Evolutionary conservation across 148 eudicot genomes (phyloP).

Genomic region (Simmondsia chinensis): DNA sequence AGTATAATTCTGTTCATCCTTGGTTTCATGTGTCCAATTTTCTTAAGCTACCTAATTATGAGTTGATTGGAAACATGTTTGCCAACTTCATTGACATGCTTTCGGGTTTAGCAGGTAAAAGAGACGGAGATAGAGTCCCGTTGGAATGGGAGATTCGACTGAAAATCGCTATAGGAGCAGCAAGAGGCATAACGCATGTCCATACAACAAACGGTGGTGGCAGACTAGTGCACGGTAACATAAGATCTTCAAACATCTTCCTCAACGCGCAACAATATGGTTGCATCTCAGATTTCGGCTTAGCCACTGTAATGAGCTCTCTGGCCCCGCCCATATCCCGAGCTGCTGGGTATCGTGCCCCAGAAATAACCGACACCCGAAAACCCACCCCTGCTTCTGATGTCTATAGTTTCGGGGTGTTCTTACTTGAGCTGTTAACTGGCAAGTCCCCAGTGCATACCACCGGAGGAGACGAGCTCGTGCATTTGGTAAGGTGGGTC

Average conservation of each 20-base stretch:
- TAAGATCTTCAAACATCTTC: slow-evolving; percentile 76
- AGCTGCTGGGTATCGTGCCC: slow-evolving; percentile 83
- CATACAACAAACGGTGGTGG: slow-evolving; percentile 52
- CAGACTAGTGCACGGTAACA: slow-evolving; percentile 76
- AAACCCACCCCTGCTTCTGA: slow-evolving; percentile 71
- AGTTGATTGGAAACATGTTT: too few relatives aligned
- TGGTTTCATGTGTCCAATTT: background rate
- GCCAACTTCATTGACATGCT: background rate
- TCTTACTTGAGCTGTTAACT: slow-evolving; percentile 71
- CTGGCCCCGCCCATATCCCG: slow-evolving; percentile 67
- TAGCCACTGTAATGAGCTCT: slow-evolving; percentile 59
- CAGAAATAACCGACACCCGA: slow-evolving; percentile 71
- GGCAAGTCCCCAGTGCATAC: slow-evolving; percentile 70
- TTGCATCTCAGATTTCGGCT: slow-evolving; percentile 62
- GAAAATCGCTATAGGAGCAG: slow-evolving; percentile 64
- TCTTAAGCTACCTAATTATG: too few relatives aligned
- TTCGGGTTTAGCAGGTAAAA: slow-evolving; percentile 35
- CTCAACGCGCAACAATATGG: slow-evolving; percentile 54
- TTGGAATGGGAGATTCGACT: slow-evolving; percentile 77
- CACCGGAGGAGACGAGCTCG: slow-evolving; percentile 44
- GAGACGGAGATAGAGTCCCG: slow-evolving; percentile 57
- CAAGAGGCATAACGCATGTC: slow-evolving; percentile 68
- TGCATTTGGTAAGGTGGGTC: slow-evolving; percentile 75
- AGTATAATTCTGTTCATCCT: too few relatives aligned
- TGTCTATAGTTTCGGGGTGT: slow-evolving; percentile 83